phyloP scores from a whole-genome alignment of 2,329 filamentous ascomycete species.

The Fusarium virguliforme region DNA sequence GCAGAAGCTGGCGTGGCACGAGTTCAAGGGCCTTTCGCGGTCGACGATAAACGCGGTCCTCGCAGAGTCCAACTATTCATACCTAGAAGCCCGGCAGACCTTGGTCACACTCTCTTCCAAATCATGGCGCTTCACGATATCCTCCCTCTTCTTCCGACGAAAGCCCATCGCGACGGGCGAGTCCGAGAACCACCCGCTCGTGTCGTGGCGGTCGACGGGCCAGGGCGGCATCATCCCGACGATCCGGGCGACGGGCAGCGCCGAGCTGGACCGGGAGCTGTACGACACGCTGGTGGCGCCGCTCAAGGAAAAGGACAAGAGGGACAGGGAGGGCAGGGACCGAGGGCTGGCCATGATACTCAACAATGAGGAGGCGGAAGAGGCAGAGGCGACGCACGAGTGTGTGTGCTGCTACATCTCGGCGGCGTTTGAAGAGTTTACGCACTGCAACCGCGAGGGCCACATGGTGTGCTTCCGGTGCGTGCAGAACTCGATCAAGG shows the following conservation, averaged over 20 bases:
- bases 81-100: conserved; percentile 79
- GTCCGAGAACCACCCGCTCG: conserved; percentile 74
- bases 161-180: conserved; percentile 70
- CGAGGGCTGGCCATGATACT: conserved; percentile 67
- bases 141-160: conserved; percentile 78
- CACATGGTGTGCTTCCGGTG: conserved; percentile 88
- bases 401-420: conserved; percentile 85
- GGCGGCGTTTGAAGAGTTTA: conserved; percentile 80
- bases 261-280: conserved; percentile 75
- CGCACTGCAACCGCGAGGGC: conserved; percentile 77
- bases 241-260: conserved; percentile 76
- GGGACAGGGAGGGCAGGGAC: conserved; percentile 67
- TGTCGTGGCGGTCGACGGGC: conserved; percentile 73
- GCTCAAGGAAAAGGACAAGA: conserved; percentile 62
- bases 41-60: conserved; percentile 85
- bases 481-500: conserved; percentile 84
- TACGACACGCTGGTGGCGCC: conserved; percentile 72
- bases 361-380: conserved; percentile 74
- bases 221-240: conserved; percentile 72
- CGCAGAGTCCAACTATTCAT: conserved; percentile 85
- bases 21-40: conserved; percentile 82
- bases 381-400: conserved; percentile 72
- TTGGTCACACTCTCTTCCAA: conserved; percentile 79
- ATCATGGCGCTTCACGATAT: conserved; percentile 84
- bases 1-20: conserved; percentile 77